Evolutionary conservation across 192 early-diverging fungal genomes (phyloP).

Genomic region (Nowakowskiella sp.): DNA sequence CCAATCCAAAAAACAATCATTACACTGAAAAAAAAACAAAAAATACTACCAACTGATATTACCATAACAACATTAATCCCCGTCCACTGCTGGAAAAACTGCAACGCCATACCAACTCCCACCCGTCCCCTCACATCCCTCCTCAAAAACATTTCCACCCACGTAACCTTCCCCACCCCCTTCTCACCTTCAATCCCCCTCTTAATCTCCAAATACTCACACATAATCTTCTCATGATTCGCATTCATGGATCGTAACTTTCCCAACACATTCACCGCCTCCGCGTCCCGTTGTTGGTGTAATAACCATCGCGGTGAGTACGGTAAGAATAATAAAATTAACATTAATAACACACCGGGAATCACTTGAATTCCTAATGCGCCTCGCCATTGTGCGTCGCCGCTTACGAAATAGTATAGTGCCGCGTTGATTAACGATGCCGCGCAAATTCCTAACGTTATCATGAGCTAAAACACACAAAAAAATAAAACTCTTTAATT

Average conservation of each 20-base stretch:
- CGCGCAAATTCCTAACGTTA: background rate
- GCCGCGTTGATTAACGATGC: background rate
- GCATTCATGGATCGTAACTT: background rate
- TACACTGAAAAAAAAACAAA: background rate
- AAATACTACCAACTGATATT: too few species aligned
- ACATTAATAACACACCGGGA: background rate
- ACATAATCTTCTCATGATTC: background rate
- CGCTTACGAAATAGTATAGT: background rate
- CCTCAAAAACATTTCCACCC: background rate
- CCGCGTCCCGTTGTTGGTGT: background rate
- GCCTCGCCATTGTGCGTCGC: background rate
- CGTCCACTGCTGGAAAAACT: constrained; percentile 34
- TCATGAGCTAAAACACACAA: constrained; percentile 1
- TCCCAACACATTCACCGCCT: background rate
- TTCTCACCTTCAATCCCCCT: constrained; percentile 1
- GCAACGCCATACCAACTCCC: background rate
- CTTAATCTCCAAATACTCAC: constrained; percentile 2
- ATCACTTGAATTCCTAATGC: constrained; percentile 1
- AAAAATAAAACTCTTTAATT: background rate
- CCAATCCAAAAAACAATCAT: background rate
- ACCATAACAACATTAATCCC: constrained; percentile 75
- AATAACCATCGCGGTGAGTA: constrained; percentile 2
- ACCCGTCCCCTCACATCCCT: background rate
- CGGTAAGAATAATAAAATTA: constrained; percentile 1
- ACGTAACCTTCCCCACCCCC: background rate